Evolutionary conservation across 1,284 basidiomycete genomes (phyloP).

Genomic region (Cutaneotrichosporon sp.): DNA sequence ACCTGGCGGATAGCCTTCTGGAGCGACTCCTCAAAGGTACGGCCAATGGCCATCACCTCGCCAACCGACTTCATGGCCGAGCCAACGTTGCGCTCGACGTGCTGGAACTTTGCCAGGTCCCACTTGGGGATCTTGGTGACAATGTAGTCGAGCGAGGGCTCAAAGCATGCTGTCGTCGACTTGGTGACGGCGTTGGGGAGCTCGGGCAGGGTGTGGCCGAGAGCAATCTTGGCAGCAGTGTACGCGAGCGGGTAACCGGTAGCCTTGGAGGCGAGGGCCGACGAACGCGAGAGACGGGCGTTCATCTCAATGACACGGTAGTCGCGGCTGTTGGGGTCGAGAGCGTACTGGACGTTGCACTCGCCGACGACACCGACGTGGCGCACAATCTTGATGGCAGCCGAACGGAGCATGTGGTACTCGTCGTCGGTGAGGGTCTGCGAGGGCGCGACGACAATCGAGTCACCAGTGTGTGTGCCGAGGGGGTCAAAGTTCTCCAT

Average conservation of each 20-base stretch:
- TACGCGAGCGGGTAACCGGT: slow-evolving; percentile 99
- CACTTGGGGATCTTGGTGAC: slow-evolving; percentile 99
- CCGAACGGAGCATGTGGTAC: slow-evolving; percentile 98
- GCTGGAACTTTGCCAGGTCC: slow-evolving; percentile 98
- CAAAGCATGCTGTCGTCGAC: slow-evolving; percentile 98
- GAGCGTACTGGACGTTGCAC: slow-evolving; percentile 90
- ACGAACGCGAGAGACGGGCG: slow-evolving; percentile 71
- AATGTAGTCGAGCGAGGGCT: slow-evolving; percentile 99
- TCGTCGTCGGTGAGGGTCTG: slow-evolving; percentile 97
- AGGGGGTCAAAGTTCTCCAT: slow-evolving; percentile 99
- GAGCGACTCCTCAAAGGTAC: slow-evolving; percentile 97
- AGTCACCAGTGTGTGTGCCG: slow-evolving; percentile 99
- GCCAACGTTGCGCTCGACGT: slow-evolving; percentile 90
- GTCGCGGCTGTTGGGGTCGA: slow-evolving; percentile 87
- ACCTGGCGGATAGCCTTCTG: slow-evolving; percentile 99
- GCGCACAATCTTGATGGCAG: slow-evolving; percentile 95
- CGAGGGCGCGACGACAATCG: slow-evolving; percentile 98
- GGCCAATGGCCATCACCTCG: slow-evolving; percentile 99
- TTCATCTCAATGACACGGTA: slow-evolving; percentile 99
- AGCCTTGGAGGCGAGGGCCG: slow-evolving; percentile 95
- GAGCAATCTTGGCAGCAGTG: slow-evolving; percentile 98
- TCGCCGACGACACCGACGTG: slow-evolving; percentile 98
- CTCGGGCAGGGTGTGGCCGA: slow-evolving; percentile 96
- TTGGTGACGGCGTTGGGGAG: slow-evolving; percentile 98
- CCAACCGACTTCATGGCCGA: slow-evolving; percentile 99